Evolutionary conservation across 176 grass and related monocot genomes (phyloP).

Genomic region (Oryza coarctata): DNA sequence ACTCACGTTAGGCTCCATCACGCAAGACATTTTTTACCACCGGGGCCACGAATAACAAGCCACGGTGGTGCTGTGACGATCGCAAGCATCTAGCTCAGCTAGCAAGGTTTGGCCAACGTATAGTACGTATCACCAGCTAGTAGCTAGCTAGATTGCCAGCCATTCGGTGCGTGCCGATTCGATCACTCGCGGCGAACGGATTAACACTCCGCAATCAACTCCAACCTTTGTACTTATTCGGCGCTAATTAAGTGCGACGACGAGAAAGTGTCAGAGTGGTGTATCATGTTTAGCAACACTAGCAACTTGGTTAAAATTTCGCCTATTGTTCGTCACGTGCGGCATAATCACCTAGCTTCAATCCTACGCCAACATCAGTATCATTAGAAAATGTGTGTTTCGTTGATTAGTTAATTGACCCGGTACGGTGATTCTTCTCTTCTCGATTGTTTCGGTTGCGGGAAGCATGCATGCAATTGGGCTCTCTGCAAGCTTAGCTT

Average conservation of each 20-base stretch:
- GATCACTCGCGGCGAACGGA: not conserved
- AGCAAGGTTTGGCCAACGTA: slow-evolving; percentile 1
- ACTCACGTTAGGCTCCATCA: slow-evolving; percentile 22
- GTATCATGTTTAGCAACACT: not conserved
- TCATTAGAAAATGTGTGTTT: not conserved
- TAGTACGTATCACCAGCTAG: not conserved
- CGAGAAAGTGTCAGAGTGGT: not conserved
- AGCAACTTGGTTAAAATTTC: not conserved
- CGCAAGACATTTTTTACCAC: slow-evolving; percentile 6
- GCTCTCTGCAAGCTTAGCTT: not conserved
- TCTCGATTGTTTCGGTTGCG: not conserved
- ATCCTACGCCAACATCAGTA: not conserved
- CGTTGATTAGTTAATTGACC: not conserved
- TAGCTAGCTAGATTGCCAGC: not conserved
- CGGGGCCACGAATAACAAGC: not conserved
- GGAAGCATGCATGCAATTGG: not conserved
- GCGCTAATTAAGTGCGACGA: not conserved
- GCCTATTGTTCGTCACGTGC: not conserved
- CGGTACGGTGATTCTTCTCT: not conserved
- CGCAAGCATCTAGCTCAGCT: not conserved
- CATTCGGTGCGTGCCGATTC: slow-evolving; percentile 7
- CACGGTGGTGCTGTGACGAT: not conserved
- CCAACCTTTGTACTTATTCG: slow-evolving; percentile 19
- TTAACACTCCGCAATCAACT: slow-evolving; percentile 31
- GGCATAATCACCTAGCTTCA: not conserved